phyloP scores from a whole-genome alignment of 2,329 filamentous ascomycete species.

The Hypomyces perniciosus region DNA sequence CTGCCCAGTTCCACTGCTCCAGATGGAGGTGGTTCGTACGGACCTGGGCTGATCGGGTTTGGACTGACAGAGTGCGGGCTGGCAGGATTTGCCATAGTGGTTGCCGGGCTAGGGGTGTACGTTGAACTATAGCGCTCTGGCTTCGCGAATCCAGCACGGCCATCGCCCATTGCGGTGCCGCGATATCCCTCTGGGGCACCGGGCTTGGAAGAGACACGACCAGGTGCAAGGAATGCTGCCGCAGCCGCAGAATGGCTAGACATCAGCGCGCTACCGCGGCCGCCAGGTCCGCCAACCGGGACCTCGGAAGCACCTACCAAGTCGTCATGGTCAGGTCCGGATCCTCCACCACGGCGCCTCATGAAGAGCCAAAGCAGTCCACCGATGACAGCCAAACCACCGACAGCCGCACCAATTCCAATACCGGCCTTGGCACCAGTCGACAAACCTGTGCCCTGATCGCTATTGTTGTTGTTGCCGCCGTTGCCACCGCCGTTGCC shows the following conservation, averaged over 20 bases:
- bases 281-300: slow-evolving; percentile 29
- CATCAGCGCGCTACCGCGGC: slow-evolving; percentile 24
- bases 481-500: slow-evolving; percentile 15
- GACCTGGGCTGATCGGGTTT: slow-evolving; percentile 14
- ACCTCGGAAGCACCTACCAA: slow-evolving; percentile 38
- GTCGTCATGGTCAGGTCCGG: slow-evolving; percentile 33
- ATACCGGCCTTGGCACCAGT: slow-evolving; percentile 41
- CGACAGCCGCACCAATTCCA: slow-evolving; percentile 34
- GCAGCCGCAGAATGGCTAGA: slow-evolving; percentile 22
- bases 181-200: slow-evolving; percentile 31
- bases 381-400: slow-evolving; percentile 28
- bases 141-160: slow-evolving; percentile 34
- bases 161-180: slow-evolving; percentile 34
- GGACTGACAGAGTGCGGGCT: slow-evolving; percentile 10
- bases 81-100: slow-evolving; percentile 16
- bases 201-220: slow-evolving; percentile 21
- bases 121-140: slow-evolving; percentile 29
- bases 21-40: background rate
- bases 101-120: slow-evolving; percentile 21
- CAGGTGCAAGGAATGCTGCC: slow-evolving; percentile 21
- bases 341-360: slow-evolving; percentile 25
- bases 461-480: slow-evolving; percentile 12
- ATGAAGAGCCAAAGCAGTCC: slow-evolving; percentile 26
- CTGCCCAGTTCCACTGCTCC: slow-evolving; percentile 27
- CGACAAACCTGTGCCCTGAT: slow-evolving; percentile 27